Conservation (phyloP, 108 stramenopile species). For the Epithemia pelagica region DNA sequence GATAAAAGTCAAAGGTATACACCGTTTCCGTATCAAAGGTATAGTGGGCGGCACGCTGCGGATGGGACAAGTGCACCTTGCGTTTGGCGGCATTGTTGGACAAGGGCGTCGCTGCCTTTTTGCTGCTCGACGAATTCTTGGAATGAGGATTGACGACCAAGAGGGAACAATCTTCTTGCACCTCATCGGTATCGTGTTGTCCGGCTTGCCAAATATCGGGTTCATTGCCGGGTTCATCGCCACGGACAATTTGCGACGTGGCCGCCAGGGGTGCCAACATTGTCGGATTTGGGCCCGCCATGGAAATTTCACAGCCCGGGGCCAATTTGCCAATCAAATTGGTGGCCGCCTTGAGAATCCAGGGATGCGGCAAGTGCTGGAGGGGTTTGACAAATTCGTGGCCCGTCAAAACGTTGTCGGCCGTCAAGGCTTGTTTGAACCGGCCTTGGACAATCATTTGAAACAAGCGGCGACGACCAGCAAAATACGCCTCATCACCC, state of each 20-base stretch:
- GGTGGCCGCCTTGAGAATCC: conserved; percentile 35
- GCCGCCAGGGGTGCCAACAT: conserved; percentile 54
- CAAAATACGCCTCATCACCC: conserved; percentile 28
- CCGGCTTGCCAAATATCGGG: background rate
- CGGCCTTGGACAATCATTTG: conserved; percentile 47
- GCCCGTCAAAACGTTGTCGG: conserved; percentile 53
- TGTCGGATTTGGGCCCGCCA: conserved; percentile 47
- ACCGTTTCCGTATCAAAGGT: conserved; percentile 29
- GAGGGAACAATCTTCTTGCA: conserved; percentile 15
- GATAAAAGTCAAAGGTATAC: conserved; percentile 55
- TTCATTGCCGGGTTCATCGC: background rate
- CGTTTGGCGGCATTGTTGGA: conserved; percentile 27
- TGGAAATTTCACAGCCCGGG: conserved; percentile 47
- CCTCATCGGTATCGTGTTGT: background rate
- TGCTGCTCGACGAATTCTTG: conserved; percentile 20
- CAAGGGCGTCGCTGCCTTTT: conserved; percentile 19
- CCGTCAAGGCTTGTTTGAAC: conserved; percentile 37
- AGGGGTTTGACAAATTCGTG: conserved; percentile 37
- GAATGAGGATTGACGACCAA: conserved; percentile 16
- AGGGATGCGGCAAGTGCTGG: conserved; percentile 39
- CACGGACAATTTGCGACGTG: conserved; percentile 45
- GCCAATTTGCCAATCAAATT: conserved; percentile 31
- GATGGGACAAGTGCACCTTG: conserved; percentile 24
- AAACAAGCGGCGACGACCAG: conserved; percentile 44
- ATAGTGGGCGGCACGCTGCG: conserved; percentile 13